Conservation (phyloP, 805 yeast species). For the Teunomyces atbi region DNA sequence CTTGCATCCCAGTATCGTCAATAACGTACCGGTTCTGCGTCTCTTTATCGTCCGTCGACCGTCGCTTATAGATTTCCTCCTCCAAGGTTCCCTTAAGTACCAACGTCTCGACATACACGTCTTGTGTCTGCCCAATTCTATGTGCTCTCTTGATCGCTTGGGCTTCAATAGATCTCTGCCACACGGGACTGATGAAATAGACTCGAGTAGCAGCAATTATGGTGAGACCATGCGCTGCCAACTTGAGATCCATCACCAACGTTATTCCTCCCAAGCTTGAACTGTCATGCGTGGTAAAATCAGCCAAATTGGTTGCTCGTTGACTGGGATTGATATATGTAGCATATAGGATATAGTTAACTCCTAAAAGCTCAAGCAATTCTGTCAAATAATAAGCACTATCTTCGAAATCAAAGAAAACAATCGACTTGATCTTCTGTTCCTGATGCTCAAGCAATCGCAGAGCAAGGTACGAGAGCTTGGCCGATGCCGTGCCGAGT, state of each 20-base stretch:
- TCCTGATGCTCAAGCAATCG: constrained; percentile 52
- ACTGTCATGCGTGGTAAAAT: constrained; percentile 43
- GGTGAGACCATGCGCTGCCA: constrained; percentile 70
- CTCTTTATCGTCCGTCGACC: constrained; percentile 17
- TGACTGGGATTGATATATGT: constrained; percentile 52
- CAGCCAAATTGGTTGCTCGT: constrained; percentile 51
- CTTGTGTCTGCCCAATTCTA: constrained; percentile 66
- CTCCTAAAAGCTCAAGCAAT: constrained; percentile 57
- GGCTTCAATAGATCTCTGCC: constrained; percentile 68
- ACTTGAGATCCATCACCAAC: constrained; percentile 62
- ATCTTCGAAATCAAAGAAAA: constrained; percentile 71
- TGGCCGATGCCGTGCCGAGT: constrained; percentile 64
- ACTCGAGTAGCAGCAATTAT: constrained; percentile 67
- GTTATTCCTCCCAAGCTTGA: constrained; percentile 45
- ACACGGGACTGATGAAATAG: constrained; percentile 69
- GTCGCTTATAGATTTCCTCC: constrained; percentile 57
- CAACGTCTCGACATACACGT: constrained; percentile 67
- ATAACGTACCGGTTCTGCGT: constrained; percentile 41
- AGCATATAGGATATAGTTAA: constrained; percentile 62
- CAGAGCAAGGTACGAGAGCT: constrained; percentile 58
- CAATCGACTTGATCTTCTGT: constrained; percentile 50
- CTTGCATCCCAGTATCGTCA: constrained; percentile 59
- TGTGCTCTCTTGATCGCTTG: constrained; percentile 78
- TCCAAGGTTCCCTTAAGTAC: constrained; percentile 62
- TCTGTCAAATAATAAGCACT: constrained; percentile 68